Conservation (phyloP, 495 filamentous ascomycete genomes). For the Tuber magnatum region DNA sequence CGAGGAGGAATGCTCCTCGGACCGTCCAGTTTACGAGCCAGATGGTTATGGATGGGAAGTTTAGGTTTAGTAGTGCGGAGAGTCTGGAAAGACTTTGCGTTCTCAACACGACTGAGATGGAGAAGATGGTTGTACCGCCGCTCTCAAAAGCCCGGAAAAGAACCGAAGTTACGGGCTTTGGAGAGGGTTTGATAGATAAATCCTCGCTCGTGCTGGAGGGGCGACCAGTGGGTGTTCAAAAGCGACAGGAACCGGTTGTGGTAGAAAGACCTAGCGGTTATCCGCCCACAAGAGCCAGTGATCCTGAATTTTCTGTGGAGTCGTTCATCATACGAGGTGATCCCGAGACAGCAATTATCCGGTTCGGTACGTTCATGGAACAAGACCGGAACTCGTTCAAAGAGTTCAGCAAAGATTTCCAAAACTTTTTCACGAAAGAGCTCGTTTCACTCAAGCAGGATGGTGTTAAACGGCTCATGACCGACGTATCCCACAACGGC, state of each 20-base stretch:
- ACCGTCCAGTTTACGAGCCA: conserved; percentile 9
- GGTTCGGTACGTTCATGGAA: conserved; percentile 19
- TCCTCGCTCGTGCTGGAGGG: background rate
- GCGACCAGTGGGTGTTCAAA: background rate
- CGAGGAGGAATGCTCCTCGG: conserved; percentile 20
- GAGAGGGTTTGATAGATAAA: conserved; percentile 1
- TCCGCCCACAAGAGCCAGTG: background rate
- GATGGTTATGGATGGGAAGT: background rate
- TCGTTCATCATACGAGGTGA: conserved; percentile 22
- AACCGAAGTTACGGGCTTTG: background rate
- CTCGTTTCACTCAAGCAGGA: conserved; percentile 18
- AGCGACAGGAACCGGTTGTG: conserved; percentile 7
- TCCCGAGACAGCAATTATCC: conserved; percentile 21
- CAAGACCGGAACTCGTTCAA: background rate
- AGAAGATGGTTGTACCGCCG: conserved; percentile 5
- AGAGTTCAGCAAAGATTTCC: conserved; percentile 11
- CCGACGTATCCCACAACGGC: conserved; percentile 29
- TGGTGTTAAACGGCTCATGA: conserved; percentile 31
- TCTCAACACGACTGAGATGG: conserved; percentile 11
- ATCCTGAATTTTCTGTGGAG: conserved; percentile 17
- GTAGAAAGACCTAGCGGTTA: conserved; percentile 10
- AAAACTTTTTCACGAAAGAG: conserved; percentile 17
- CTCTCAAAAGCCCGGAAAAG: conserved; percentile 3
- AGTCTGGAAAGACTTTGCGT: conserved; percentile 16
- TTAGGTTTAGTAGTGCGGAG: conserved; percentile 12